phyloP scores from a whole-genome alignment of 1,284 basidiomycete species.

The Ganoderma leucocontextum region DNA sequence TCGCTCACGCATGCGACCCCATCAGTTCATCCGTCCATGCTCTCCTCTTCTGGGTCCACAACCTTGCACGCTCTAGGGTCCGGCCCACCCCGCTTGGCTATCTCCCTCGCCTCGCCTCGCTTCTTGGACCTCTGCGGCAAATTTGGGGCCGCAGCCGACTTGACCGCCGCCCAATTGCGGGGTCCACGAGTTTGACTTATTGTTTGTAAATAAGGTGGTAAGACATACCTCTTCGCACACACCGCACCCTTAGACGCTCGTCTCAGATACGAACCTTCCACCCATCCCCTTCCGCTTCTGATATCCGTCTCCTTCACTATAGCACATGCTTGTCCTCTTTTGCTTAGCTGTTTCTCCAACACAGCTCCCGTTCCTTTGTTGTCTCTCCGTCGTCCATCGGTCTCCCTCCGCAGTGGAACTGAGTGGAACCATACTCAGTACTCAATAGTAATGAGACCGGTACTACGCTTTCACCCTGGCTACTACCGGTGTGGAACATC shows the following conservation, averaged over 20 bases:
- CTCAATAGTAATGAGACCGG: neutral
- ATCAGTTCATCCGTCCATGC: constrained; percentile 2
- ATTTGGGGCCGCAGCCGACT: neutral
- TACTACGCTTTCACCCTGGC: neutral
- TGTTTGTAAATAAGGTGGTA: neutral
- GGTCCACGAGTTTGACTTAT: neutral
- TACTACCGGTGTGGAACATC: neutral
- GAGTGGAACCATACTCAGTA: neutral
- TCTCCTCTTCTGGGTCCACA: neutral
- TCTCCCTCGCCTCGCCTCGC: neutral
- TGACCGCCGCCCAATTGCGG: neutral
- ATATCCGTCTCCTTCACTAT: constrained; percentile 15
- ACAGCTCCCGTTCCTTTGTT: constrained; percentile 29
- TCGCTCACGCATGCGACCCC: neutral
- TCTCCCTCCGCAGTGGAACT: constrained; percentile 1
- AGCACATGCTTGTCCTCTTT: constrained; percentile 24
- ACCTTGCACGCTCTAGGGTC: constrained; percentile 9
- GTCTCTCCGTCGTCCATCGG: constrained; percentile 3
- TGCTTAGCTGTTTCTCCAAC: constrained; percentile 18
- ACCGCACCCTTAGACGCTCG: neutral
- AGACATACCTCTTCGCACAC: neutral
- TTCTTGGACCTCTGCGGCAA: neutral
- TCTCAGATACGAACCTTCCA: constrained; percentile 16
- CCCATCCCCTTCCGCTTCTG: constrained; percentile 26
- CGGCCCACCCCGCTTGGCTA: neutral